Evolutionary conservation across 2,329 filamentous ascomycete genomes (phyloP).

Genomic region (Phaeosphaeria sp.): DNA sequence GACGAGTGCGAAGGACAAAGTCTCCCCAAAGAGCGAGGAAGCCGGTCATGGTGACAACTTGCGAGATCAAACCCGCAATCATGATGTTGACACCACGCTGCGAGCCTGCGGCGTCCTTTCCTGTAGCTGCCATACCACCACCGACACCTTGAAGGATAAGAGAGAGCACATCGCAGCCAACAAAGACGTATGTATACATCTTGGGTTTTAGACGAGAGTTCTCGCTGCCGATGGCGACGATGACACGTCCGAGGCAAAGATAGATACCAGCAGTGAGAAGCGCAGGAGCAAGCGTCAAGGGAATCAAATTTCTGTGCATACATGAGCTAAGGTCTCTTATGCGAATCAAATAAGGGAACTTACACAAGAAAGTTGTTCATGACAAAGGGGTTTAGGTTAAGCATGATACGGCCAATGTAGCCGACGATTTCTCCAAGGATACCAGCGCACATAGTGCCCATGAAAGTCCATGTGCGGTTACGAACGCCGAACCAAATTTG

Average conservation of each 20-base stretch:
- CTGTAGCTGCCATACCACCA: constrained; percentile 62
- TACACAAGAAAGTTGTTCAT: constrained; percentile 59
- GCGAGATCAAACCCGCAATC: constrained; percentile 62
- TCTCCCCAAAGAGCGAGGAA: constrained; percentile 53
- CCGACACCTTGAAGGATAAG: constrained; percentile 64
- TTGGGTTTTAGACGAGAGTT: constrained; percentile 33
- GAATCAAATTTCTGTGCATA: constrained; percentile 56
- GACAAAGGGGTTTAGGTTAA: constrained; percentile 60
- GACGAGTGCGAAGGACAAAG: constrained; percentile 33
- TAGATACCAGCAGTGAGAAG: constrained; percentile 63
- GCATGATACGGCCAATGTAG: constrained; percentile 60
- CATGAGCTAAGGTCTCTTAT: constrained; percentile 2
- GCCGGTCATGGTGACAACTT: constrained; percentile 59
- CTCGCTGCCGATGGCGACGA: constrained; percentile 55
- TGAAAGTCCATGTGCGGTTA: constrained; percentile 61
- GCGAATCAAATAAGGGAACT: constrained; percentile 13
- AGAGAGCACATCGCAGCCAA: constrained; percentile 62
- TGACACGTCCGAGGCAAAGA: constrained; percentile 61
- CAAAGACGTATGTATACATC: constrained; percentile 63
- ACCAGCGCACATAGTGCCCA: constrained; percentile 54
- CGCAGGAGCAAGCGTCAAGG: constrained; percentile 62
- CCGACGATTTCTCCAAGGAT: constrained; percentile 61
- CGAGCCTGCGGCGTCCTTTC: constrained; percentile 47
- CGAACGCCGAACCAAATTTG: constrained; percentile 58
- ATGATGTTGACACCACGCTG: constrained; percentile 60